These are phyloP conservation scores for Panicum miliaceum DNA, from an alignment of 176 grass and related monocot genomes.

Conservation along the genomic window DNA sequence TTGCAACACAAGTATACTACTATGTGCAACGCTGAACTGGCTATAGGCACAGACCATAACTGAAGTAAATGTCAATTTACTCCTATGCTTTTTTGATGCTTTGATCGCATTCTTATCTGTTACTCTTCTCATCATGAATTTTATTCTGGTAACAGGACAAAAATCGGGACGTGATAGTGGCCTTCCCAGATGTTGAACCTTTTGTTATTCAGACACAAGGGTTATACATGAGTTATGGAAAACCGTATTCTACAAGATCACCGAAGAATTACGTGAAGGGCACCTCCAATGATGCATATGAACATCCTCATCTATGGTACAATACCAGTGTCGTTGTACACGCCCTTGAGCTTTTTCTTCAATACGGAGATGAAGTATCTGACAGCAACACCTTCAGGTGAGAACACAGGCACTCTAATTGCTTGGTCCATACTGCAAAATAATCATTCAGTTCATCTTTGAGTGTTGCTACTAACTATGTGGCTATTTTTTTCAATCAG, in stretches of 20 bases:
- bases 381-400: slow-evolving; percentile 78
- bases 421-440: slow-evolving; percentile 3
- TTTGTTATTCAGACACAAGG: slow-evolving; percentile 61
- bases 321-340: slow-evolving; percentile 58
- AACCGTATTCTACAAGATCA: slow-evolving; percentile 18
- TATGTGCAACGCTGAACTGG: not conserved
- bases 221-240: slow-evolving; percentile 21
- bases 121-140: slow-evolving; percentile 33
- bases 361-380: slow-evolving; percentile 73
- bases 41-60: not conserved
- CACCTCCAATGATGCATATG: slow-evolving; percentile 61
- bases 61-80: slow-evolving; percentile 9
- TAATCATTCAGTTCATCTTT: slow-evolving; percentile 2
- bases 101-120: slow-evolving; percentile 1
- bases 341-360: slow-evolving; percentile 75
- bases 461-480: not conserved
- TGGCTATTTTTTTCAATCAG: not conserved
- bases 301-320: slow-evolving; percentile 88
- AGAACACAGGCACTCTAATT: slow-evolving; percentile 23
- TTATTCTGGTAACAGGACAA: slow-evolving; percentile 66
- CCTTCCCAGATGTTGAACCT: slow-evolving; percentile 91
- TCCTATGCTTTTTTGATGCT: not conserved
- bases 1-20: slow-evolving; percentile 1
- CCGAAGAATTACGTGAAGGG: slow-evolving; percentile 40
- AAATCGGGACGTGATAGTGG: slow-evolving; percentile 84